A percentile compares a stretch with the other conserved stretches of the same genome.
These are phyloP conservation scores for Oryza rufipogon DNA, from an alignment of 176 grass and related monocot species.

Conservation along the genomic window DNA sequence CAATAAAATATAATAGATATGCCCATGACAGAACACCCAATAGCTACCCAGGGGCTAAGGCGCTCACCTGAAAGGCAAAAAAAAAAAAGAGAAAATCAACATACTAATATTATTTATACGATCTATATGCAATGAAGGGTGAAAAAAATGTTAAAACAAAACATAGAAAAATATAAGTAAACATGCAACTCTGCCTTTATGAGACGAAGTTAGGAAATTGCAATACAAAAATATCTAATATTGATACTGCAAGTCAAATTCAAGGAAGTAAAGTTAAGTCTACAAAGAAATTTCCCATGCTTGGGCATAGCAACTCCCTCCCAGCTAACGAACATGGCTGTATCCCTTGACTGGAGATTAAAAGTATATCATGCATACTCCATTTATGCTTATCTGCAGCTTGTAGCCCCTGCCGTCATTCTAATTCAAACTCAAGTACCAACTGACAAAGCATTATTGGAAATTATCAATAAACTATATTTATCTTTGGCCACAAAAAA, in stretches of 20 bases:
- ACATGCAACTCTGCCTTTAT: not conserved
- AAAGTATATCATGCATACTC: no score
- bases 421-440: no score
- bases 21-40: conserved; percentile 53
- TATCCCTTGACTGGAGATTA: no score
- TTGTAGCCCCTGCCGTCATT: no score
- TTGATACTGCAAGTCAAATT: not conserved
- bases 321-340: not conserved
- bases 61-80: conserved; percentile 52
- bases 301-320: not conserved
- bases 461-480: no score
- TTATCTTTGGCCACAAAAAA: no score
- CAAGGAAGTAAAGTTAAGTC: not conserved
- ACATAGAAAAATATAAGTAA: not conserved
- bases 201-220: not conserved
- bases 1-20: conserved; percentile 55
- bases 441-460: no score
- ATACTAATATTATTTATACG: not conserved
- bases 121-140: not conserved
- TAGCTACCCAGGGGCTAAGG: conserved; percentile 65
- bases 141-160: not conserved
- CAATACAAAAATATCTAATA: not conserved
- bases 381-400: no score
- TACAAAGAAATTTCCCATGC: not conserved
- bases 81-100: not conserved